Base-by-base conservation (phyloP, 2,329 filamentous ascomycete genomes). In the Aspergillus nomiae region DNA sequence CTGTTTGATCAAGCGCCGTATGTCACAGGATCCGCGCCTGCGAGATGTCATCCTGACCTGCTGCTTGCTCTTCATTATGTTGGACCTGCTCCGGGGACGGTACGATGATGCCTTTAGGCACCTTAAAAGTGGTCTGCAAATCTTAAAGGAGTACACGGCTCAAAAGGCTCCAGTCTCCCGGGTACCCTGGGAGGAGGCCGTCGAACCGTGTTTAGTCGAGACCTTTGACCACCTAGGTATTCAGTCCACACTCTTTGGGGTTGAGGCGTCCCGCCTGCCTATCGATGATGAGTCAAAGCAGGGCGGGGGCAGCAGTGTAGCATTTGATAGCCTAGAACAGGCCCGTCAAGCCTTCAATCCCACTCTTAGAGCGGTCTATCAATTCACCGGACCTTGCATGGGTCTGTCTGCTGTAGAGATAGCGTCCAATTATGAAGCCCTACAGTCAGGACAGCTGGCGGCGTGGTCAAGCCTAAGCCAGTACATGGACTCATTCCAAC, bases 21-120 rank as follows among this genome's bases (percentile, higher is more conserved):
- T 56, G 14, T 68, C 66, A 5, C 50, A 59, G 4, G 66, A 68
- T 57, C 66, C 66, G 21, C 55, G 63, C 32, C 43, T 56, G n/a
- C 58, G 59, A 11, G 55, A 63, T 24, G 59, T 67, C 21, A 50
- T 66, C 7, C 56, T 68, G 4, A 21, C 62, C 32, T 68, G 66
- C 62, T 68, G 66, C 41, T 56, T 68, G 12, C 61, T 68, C 19
- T 68, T 67, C 50, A 58, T 66, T 8, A 26, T 66, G 46, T 46
- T 51, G 3, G 66, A 68, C 26, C 24, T 68, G 26, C 38, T 66
- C 28, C 53, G 57, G n/a, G 65, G 63, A 24, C 45, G 53, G 12
- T 65, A 65, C 59, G 59, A 62, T 4, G 58, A 46, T 41, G 65
- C 65, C 21, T 50, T 65, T 21, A 16, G 45, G 24, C 65, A 65